These are phyloP conservation scores for Irpex sp. DNA, from an alignment of 1,284 basidiomycete genomes.

Conservation along the genomic window DNA sequence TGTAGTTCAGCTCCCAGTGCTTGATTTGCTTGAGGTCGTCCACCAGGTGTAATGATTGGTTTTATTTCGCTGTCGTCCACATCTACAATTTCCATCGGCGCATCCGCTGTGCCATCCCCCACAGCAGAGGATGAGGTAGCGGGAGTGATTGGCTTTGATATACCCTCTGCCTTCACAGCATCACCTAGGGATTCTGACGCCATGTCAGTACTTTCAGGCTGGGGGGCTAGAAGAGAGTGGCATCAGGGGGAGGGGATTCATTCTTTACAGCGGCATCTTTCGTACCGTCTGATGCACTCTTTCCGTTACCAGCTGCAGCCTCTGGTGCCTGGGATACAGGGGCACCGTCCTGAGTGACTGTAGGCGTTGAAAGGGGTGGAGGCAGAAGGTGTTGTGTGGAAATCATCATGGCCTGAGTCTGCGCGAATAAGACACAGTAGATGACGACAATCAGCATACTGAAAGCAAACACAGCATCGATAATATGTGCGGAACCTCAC, in stretches of 20 bases:
- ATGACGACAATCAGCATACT: constrained; percentile 1
- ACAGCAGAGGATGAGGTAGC: background rate
- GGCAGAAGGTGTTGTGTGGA: constrained; percentile 81
- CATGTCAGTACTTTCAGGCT: background rate
- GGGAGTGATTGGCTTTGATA: background rate
- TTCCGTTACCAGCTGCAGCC: background rate
- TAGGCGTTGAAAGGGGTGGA: constrained; percentile 18
- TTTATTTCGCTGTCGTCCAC: constrained; percentile 18
- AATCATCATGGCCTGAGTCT: constrained; percentile 84
- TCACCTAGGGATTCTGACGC: background rate
- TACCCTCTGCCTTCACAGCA: constrained; percentile 1
- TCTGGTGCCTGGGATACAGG: background rate
- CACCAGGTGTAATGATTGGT: background rate
- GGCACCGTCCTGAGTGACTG: constrained; percentile 13
- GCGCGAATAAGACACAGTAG: constrained; percentile 1
- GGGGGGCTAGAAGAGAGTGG: background rate
- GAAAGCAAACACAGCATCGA: background rate
- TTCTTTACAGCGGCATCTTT: background rate
- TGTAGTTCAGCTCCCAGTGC: constrained; percentile 10
- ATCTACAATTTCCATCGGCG: constrained; percentile 13
- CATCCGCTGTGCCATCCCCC: constrained; percentile 9
- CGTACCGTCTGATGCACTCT: background rate
- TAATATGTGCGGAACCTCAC: constrained; percentile 36
- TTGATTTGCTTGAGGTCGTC: background rate
- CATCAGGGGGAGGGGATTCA: background rate